Evolutionary conservation across 768 basidiomycete genomes (phyloP), one percentile per base, ranked within the genome.

Genomic region (Tricholoma matsutake): DNA sequence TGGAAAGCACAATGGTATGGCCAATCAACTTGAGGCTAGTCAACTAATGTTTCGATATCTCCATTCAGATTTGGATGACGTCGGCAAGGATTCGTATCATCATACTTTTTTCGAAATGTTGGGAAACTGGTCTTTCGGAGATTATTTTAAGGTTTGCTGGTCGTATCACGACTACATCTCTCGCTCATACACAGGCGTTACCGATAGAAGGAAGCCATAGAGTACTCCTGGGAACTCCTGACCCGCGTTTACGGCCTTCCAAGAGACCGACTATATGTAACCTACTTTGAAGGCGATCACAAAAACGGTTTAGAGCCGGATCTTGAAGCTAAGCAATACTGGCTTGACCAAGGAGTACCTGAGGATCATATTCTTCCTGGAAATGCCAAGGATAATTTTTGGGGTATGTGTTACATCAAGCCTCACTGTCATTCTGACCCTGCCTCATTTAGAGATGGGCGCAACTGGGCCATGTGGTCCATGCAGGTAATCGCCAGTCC

Each of bases 31-130:
- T 25, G 52, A 18, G 29, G 9, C n/a, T 31, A 2, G 7, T 3
- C 22, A 25, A n/a, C 14, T 59, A 29, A 37, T 32, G 32, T 34
- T 37, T 55, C 63, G 56, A 54, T 55, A 29, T 16, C 8, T 31
- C 29, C 45, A 45, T 14, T 34, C 32, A 98, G 97, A 99, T 76
- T 83, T 99, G 60, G 97, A 99, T 72, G 97, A 99, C 75, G 97
- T 99, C 60, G 97, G 97, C 39, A 96, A 95, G 75, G 97, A 98
- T 72, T 96, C 94, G 2, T 98, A 98, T 73, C 96, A 98, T 69
- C 92, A 96, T 71, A 97, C 94, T 1, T 96, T 96, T 78, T 99
- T 99, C 70, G 97, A 99, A 77, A 99, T 99, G 97, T 77, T 99
- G 64, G 97, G 97, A 39, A 99, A 99, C 74, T 99, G 97, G 97